Evolutionary conservation across 2,329 filamentous ascomycete genomes (phyloP).

Genomic region (Triangularia setosa): DNA sequence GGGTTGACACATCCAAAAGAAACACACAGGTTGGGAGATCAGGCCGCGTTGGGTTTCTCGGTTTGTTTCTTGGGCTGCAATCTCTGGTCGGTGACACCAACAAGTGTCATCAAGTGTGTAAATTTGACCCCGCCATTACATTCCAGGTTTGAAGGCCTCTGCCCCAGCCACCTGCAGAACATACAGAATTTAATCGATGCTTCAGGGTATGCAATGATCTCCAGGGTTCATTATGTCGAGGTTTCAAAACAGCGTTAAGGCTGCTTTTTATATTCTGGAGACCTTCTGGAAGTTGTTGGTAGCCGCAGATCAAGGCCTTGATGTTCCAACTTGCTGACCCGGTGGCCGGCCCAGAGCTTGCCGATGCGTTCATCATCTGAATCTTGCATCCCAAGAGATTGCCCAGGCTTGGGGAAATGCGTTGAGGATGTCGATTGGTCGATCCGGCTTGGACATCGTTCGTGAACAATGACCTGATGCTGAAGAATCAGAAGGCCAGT

Average conservation of each 20-base stretch:
- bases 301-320: not conserved
- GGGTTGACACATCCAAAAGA: not conserved
- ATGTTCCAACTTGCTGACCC: conserved; percentile 5
- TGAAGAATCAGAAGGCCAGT: not conserved
- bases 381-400: not conserved
- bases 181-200: not conserved
- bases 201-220: conserved; percentile 14
- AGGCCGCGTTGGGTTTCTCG: not conserved
- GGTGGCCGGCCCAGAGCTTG: not conserved
- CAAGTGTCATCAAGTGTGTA: not conserved
- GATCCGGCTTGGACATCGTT: not conserved
- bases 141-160: not conserved
- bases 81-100: not conserved
- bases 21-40: not conserved
- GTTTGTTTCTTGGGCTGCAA: not conserved
- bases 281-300: conserved; percentile 7
- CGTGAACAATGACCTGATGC: not conserved
- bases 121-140: not conserved
- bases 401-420: not conserved
- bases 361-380: not conserved
- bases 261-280: conserved; percentile 12
- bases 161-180: not conserved
- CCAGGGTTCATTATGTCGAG: conserved; percentile 13
- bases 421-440: not conserved
- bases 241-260: conserved; percentile 10